Evolutionary conservation across 2,329 filamentous ascomycete species (phyloP).

Genomic region (Nothopassalora personata): DNA sequence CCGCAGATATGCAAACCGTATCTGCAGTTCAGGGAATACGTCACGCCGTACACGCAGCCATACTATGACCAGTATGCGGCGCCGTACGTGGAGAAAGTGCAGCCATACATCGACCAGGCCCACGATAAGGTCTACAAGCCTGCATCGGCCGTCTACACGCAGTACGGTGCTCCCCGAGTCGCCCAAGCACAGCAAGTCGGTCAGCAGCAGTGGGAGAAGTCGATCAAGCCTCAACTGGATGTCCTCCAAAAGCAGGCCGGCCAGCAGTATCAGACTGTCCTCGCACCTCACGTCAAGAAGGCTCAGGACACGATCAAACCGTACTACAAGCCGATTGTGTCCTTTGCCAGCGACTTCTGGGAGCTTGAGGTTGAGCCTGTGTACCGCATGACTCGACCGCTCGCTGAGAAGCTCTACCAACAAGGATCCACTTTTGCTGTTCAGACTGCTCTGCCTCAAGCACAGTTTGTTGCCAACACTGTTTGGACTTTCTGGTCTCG

Average conservation of each 20-base stretch:
- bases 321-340: constrained; percentile 64
- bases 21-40: constrained; percentile 57
- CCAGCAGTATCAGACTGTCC: constrained; percentile 61
- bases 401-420: constrained; percentile 63
- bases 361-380: constrained; percentile 68
- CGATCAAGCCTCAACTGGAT: constrained; percentile 67
- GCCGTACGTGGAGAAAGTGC: constrained; percentile 70
- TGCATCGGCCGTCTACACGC: constrained; percentile 55
- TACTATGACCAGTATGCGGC: constrained; percentile 82
- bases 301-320: constrained; percentile 57
- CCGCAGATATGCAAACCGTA: constrained; percentile 81
- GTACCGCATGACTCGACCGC: constrained; percentile 69
- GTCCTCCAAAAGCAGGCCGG: constrained; percentile 58
- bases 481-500: constrained; percentile 66
- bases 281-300: constrained; percentile 70
- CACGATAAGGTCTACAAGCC: constrained; percentile 63
- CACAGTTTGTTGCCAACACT: constrained; percentile 64
- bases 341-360: constrained; percentile 62
- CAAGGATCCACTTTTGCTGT: constrained; percentile 62
- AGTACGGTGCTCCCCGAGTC: constrained; percentile 70
- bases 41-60: constrained; percentile 71
- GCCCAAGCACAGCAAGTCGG: constrained; percentile 62
- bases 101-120: constrained; percentile 62
- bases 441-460: constrained; percentile 66
- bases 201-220: constrained; percentile 70